Conservation (phyloP, 495 filamentous ascomycete species). For the Daldinia vernicosa region DNA sequence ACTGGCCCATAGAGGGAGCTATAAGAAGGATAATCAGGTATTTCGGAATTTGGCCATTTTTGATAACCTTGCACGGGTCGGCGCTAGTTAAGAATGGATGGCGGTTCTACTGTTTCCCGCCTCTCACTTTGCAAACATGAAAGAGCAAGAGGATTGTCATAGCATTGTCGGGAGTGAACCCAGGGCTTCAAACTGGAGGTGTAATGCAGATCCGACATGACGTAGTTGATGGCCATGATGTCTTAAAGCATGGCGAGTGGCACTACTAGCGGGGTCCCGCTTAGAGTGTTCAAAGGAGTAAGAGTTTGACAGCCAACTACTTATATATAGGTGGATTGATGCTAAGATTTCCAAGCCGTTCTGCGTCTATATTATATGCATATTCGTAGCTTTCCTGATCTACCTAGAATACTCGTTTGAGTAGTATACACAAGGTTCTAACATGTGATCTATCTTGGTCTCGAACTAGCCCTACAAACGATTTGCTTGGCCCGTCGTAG, state of each 20-base stretch:
- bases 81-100: slow-evolving; percentile 43
- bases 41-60: slow-evolving; percentile 34
- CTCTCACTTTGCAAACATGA: slow-evolving; percentile 42
- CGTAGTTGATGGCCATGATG: slow-evolving; percentile 17
- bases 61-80: slow-evolving; percentile 39
- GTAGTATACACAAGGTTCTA: slow-evolving; percentile 5
- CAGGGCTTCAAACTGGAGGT: slow-evolving; percentile 29
- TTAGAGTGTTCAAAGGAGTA: slow-evolving; percentile 21
- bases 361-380: background rate
- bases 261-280: slow-evolving; percentile 21
- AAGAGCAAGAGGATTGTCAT: slow-evolving; percentile 29
- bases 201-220: slow-evolving; percentile 36
- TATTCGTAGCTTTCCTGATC: background rate
- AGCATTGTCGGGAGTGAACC: slow-evolving; percentile 37
- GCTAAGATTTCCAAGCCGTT: slow-evolving; percentile 21
- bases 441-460: slow-evolving; percentile 2
- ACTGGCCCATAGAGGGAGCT: slow-evolving; percentile 19
- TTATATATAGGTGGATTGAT: slow-evolving; percentile 38
- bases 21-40: slow-evolving; percentile 28
- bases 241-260: slow-evolving; percentile 16
- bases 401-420: background rate
- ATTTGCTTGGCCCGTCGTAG: background rate
- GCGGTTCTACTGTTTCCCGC: slow-evolving; percentile 40
- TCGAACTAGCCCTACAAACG: background rate
- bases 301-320: slow-evolving; percentile 31